These are phyloP conservation scores for Leccinellum rugosiceps DNA, from an alignment of 768 basidiomycete genomes.

Conservation along the genomic window DNA sequence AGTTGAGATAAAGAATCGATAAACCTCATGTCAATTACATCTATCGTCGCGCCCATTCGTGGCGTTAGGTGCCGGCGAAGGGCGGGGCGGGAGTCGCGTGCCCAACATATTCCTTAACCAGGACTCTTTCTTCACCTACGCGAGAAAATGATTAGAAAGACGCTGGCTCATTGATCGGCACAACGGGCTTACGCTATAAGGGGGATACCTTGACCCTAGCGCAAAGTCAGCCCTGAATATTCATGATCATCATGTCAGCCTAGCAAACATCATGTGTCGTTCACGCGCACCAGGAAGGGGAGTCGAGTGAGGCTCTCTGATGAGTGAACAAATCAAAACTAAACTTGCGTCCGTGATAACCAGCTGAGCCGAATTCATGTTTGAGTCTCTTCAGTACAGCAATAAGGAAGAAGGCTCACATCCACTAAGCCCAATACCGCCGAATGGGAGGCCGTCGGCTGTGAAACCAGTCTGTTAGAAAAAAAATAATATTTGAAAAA, in stretches of 20 bases:
- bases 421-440: constrained; percentile 70
- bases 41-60: constrained; percentile 7
- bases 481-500: not conserved
- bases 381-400: not conserved
- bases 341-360: constrained; percentile 70
- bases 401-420: constrained; percentile 41
- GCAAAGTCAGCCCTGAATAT: constrained; percentile 22
- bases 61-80: not conserved
- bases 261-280: too few species aligned
- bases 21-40: not conserved
- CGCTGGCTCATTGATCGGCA: not conserved
- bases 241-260: constrained; percentile 3
- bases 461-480: not conserved
- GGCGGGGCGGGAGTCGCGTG: constrained; percentile 22
- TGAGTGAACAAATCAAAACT: constrained; percentile 80
- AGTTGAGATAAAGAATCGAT: not conserved
- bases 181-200: constrained; percentile 21
- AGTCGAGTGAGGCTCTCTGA: constrained; percentile 51
- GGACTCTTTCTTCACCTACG: constrained; percentile 25
- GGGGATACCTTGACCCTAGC: constrained; percentile 29
- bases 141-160: not conserved
- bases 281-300: constrained; percentile 32
- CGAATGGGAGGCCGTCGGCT: constrained; percentile 69
- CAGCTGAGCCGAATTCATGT: constrained; percentile 38
- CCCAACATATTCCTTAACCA: constrained; percentile 17